Percentiles rank a stretch among this genome's conserved stretches.
Conservation (phyloP, 2,329 filamentous ascomycete genomes). For the Venturia oleaginea region DNA sequence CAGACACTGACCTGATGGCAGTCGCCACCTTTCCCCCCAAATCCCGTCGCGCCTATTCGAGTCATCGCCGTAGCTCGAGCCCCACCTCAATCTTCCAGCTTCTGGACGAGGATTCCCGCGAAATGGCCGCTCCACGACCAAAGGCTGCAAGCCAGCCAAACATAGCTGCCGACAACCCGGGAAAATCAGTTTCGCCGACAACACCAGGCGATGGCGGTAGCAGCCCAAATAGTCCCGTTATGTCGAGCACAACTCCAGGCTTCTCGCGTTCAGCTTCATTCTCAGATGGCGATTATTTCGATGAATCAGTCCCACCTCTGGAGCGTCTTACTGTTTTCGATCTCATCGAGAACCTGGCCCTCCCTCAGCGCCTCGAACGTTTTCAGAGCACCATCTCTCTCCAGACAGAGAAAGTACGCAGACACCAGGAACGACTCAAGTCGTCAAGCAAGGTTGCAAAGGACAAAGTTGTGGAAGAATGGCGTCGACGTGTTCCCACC, state of each 20-base stretch:
- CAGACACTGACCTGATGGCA: constrained; percentile 3
- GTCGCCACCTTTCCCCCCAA: background rate
- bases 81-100: constrained; percentile 2
- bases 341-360: constrained; percentile 81
- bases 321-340: constrained; percentile 90
- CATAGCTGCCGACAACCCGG: background rate
- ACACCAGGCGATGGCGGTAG: background rate
- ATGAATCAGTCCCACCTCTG: constrained; percentile 74
- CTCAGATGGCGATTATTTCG: constrained; percentile 77
- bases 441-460: constrained; percentile 68
- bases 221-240: background rate
- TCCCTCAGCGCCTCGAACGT: constrained; percentile 85
- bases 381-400: constrained; percentile 72
- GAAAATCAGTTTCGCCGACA: background rate
- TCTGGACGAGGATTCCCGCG: constrained; percentile 12
- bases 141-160: background rate
- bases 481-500: constrained; percentile 74
- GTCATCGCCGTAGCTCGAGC: background rate
- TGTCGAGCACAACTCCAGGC: constrained; percentile 34
- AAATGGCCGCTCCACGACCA: constrained; percentile 9
- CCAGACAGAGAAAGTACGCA: constrained; percentile 76
- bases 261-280: constrained; percentile 73
- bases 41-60: background rate
- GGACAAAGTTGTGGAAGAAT: constrained; percentile 85
- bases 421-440: constrained; percentile 72